Base-by-base conservation (phyloP, 116 monocot genomes). In the Iris pallida region DNA sequence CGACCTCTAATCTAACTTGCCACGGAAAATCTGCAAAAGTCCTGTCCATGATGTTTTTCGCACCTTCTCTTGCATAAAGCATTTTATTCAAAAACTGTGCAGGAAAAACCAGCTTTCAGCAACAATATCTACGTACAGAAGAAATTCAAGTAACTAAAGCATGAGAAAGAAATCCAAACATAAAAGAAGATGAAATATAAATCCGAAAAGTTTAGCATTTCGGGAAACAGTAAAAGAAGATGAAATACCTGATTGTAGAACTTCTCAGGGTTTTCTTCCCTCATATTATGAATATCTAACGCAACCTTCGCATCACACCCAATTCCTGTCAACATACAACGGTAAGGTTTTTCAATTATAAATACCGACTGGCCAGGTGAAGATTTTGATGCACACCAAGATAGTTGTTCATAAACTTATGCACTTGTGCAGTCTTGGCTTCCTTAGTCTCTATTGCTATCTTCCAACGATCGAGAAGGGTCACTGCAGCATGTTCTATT, bases 281-380 rank as follows among this genome's bases (percentile, higher is more conserved):
- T 83, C 41, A 93, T 30, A 80, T 86, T 93, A 80, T 93, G 93
- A 78, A 93, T 86, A 59, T 93, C 93, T 16, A 89, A 67, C 5
- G 89, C 93, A 78, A 93, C 93, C 71, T 93, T 93, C 40, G 93
- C 93, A 89, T 93, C 93, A 82, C 89, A 89, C 6, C 93, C 93
- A 20, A 93, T 80, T 7, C 93, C 93, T 93, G 80, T 16, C 48
- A 79, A 81, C 10, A 61, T 3, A 46, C 55, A 57, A 67, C 9
- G 9, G 47, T 48, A 9, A 48, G 9, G 47, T 48, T 48, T 9
- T 48, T 48, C 5, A 48, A 48, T 9, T 9, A 48, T 48, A 48
- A 48, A 5, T 48, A 48, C 7, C 7, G 9, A 48, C 5, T 48
- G 47, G 47, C 9, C 47, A 48, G 9, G 47, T 9, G 7, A 48